Conservation (phyloP, 305 asterid genomes). For the Caryopteris hybrid region DNA sequence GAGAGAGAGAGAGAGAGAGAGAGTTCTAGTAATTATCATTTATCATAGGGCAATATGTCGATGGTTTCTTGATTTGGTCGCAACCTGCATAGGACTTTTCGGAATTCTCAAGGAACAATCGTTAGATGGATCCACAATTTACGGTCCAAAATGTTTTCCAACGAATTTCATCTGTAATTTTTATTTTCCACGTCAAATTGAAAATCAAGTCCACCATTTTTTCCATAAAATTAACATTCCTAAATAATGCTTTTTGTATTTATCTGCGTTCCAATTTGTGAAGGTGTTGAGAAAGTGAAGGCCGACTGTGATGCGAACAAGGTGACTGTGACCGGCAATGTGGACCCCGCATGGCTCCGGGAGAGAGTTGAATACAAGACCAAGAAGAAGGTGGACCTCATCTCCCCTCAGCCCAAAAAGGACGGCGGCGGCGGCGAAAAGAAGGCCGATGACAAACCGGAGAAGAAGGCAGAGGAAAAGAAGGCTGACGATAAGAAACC, state of each 20-base stretch:
- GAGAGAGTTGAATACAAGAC: slow-evolving; percentile 62
- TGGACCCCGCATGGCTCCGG: slow-evolving; percentile 71
- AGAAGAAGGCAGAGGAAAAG: slow-evolving; percentile 34
- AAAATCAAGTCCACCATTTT: neutral
- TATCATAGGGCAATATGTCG: neutral
- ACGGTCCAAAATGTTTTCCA: neutral
- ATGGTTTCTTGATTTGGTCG: slow-evolving; percentile 31
- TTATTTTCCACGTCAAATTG: neutral
- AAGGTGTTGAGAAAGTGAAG: slow-evolving; percentile 79
- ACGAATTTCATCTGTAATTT: neutral
- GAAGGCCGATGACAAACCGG: slow-evolving; percentile 42
- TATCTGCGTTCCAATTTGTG: slow-evolving; percentile 14
- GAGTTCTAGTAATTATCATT: neutral
- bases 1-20: neutral
- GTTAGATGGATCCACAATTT: slow-evolving; percentile 1
- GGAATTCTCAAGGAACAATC: slow-evolving; percentile 27
- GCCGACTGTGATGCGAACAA: slow-evolving; percentile 51
- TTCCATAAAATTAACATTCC: neutral
- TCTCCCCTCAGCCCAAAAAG: slow-evolving; percentile 74
- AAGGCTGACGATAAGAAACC: slow-evolving; percentile 41
- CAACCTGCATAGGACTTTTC: slow-evolving; percentile 28
- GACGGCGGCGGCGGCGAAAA: slow-evolving; percentile 48
- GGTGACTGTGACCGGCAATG: slow-evolving; percentile 74
- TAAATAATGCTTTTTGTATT: neutral
- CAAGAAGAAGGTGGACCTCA: slow-evolving; percentile 76